Evolutionary conservation across 2,329 filamentous ascomycete genomes (phyloP).

Genomic region (Ciborinia camelliae): DNA sequence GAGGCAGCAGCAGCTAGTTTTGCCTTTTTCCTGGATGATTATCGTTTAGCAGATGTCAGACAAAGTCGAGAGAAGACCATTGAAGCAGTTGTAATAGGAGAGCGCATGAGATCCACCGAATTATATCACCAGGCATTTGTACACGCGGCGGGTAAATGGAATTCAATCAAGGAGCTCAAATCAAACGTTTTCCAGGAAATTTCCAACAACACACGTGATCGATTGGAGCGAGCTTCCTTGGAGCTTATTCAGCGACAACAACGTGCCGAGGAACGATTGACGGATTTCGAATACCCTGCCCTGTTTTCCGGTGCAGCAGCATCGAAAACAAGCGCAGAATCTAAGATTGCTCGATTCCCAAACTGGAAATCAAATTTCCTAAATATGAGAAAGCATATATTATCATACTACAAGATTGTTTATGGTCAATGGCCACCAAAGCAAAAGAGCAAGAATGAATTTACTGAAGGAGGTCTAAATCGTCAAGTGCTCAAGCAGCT

Average conservation of each 20-base stretch:
- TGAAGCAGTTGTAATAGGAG: conserved; percentile 83
- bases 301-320: conserved; percentile 85
- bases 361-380: conserved; percentile 74
- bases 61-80: conserved; percentile 83
- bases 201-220: conserved; percentile 66
- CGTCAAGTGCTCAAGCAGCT: conserved; percentile 75
- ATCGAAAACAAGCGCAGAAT: conserved; percentile 73
- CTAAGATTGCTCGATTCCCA: conserved; percentile 77
- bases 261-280: conserved; percentile 68
- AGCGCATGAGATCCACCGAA: conserved; percentile 75
- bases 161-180: conserved; percentile 63
- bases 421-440: conserved; percentile 87
- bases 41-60: conserved; percentile 74
- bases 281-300: conserved; percentile 86
- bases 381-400: conserved; percentile 62
- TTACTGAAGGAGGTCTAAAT: conserved; percentile 83
- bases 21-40: conserved; percentile 71
- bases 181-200: conserved; percentile 69
- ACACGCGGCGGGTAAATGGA: conserved; percentile 84
- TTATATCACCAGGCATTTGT: conserved; percentile 91
- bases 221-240: conserved; percentile 77
- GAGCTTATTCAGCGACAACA: conserved; percentile 72
- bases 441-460: conserved; percentile 82
- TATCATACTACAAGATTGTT: conserved; percentile 61
- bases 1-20: conserved; percentile 63